Percentiles rank a stretch among this genome's conserved stretches.
Conservation (phyloP, 2,329 filamentous ascomycete genomes). For the Fusarium bactridioides region DNA sequence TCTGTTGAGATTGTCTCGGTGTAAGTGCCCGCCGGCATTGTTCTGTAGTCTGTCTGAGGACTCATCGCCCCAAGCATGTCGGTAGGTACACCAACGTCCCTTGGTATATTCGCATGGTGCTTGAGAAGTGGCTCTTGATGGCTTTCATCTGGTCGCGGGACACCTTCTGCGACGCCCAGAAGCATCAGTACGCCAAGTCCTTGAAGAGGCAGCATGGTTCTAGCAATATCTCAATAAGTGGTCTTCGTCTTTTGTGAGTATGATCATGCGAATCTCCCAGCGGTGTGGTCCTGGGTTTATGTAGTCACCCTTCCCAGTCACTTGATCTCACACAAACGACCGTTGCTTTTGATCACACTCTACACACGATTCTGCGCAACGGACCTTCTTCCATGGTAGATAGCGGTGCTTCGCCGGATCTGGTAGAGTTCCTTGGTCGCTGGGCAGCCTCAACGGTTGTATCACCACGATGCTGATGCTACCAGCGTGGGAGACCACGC, state of each 20-base stretch:
- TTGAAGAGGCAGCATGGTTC: background rate
- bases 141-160: background rate
- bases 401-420: background rate
- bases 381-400: background rate
- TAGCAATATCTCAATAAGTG: background rate
- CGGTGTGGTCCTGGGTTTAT: constrained; percentile 20
- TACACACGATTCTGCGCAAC: constrained; percentile 2
- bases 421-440: background rate
- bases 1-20: constrained; percentile 28
- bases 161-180: background rate
- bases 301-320: constrained; percentile 12
- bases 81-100: background rate
- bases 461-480: background rate
- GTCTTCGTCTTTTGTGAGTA: background rate
- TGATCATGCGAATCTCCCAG: background rate
- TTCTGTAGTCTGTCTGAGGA: constrained; percentile 33
- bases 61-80: background rate
- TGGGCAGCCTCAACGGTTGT: constrained; percentile 10
- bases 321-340: background rate
- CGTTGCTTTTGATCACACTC: background rate
- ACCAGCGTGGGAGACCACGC: background rate
- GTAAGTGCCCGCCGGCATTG: constrained; percentile 39
- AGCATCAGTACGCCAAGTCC: background rate
- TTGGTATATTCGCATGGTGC: background rate
- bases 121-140: background rate